Percentiles rank a stretch among this genome's conserved stretches.
These are phyloP conservation scores for Fusarium newnesense DNA, from an alignment of 2,329 filamentous ascomycete genomes.

Conservation along the genomic window DNA sequence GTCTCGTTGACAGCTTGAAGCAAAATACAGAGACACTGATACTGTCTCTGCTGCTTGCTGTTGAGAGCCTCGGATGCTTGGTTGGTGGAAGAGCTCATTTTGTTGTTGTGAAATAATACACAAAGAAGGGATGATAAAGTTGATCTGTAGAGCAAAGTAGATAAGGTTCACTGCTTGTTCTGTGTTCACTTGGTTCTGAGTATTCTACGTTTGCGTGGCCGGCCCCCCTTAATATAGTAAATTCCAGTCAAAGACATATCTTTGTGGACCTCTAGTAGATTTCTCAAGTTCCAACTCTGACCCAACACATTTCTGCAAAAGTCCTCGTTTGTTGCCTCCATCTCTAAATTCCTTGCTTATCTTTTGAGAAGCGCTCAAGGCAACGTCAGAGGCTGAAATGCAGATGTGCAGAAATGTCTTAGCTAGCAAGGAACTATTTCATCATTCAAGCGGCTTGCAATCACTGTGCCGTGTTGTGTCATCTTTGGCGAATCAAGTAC, in stretches of 20 bases:
- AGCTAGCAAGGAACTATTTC: not conserved
- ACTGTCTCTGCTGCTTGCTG: not conserved
- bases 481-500: not conserved
- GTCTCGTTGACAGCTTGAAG: constrained; percentile 7
- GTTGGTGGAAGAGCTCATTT: not conserved
- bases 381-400: constrained; percentile 1
- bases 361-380: not conserved
- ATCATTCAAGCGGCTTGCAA: not conserved
- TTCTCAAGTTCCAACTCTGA: not conserved
- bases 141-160: not conserved
- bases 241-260: not conserved
- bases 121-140: not conserved
- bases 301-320: not conserved
- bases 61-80: not conserved
- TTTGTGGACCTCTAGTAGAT: not conserved
- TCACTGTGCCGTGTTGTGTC: not conserved
- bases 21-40: constrained; percentile 4
- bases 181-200: not conserved
- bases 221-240: not conserved
- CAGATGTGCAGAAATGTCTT: not conserved
- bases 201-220: not conserved
- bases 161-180: not conserved
- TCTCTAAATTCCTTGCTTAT: not conserved
- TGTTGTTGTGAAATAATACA: not conserved
- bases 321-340: not conserved